Conservation (phyloP, 495 filamentous ascomycete species). For the Hyaloscypha variabilis region DNA sequence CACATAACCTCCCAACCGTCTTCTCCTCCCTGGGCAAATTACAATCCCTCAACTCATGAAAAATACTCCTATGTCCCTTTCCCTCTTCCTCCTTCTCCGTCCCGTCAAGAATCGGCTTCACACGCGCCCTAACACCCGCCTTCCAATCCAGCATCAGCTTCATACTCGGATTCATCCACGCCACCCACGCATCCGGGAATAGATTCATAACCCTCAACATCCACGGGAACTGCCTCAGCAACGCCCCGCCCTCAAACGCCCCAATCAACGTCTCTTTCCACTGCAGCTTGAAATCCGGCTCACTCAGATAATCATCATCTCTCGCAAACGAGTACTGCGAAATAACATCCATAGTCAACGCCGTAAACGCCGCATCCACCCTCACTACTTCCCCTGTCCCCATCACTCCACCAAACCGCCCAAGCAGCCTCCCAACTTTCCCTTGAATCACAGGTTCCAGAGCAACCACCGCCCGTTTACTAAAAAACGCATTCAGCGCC, state of each 20-base stretch:
- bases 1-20: not conserved
- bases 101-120: not conserved
- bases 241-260: not conserved
- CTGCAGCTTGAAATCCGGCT: constrained; percentile 11
- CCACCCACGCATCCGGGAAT: not conserved
- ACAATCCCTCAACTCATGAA: constrained; percentile 6
- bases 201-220: not conserved
- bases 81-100: not conserved
- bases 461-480: constrained; percentile 42
- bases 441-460: constrained; percentile 49
- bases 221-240: constrained; percentile 20
- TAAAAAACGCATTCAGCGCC: constrained; percentile 53
- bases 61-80: constrained; percentile 7
- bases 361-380: not conserved
- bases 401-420: not conserved
- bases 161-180: not conserved
- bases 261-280: constrained; percentile 13
- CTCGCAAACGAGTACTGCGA: not conserved
- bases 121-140: not conserved
- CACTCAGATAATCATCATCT: not conserved
- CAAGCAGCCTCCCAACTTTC: constrained; percentile 36
- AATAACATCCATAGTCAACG: constrained; percentile 22
- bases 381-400: not conserved
- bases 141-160: not conserved
- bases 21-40: constrained; percentile 18